A percentile compares a stretch with the other conserved stretches of the same genome.
These are phyloP conservation scores for Durio zibethinus DNA, from an alignment of 345 rosid genomes.

Conservation along the genomic window DNA sequence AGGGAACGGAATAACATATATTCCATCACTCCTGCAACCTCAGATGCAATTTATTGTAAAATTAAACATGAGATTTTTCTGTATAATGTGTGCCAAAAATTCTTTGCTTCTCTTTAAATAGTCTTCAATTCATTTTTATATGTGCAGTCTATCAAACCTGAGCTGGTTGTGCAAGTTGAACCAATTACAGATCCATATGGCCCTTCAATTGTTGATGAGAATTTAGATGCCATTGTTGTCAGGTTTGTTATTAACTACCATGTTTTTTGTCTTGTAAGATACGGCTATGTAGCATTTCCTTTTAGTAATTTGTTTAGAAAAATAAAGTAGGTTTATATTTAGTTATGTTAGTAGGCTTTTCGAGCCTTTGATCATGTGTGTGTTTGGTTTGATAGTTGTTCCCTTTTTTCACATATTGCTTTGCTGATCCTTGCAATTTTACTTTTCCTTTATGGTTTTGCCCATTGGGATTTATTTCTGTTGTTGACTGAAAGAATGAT, in stretches of 20 bases:
- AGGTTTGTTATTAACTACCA: slow-evolving; percentile 40
- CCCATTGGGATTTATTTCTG: background rate
- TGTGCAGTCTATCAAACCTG: slow-evolving; percentile 74
- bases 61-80: background rate
- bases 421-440: background rate
- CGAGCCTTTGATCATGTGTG: background rate
- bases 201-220: slow-evolving; percentile 75
- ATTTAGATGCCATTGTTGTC: slow-evolving; percentile 80
- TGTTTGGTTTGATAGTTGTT: background rate
- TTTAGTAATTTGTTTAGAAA: background rate
- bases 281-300: background rate
- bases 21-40: background rate
- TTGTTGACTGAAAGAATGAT: background rate
- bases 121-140: background rate
- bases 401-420: background rate
- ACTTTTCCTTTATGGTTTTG: background rate
- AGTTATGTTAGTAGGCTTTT: background rate
- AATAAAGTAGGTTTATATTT: background rate
- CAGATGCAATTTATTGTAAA: background rate
- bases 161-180: slow-evolving; percentile 60
- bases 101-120: background rate
- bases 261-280: background rate
- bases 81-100: background rate
- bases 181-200: slow-evolving; percentile 82
- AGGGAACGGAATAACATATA: background rate